Evolutionary conservation across 106 monocot species (phyloP).

Genomic region (Apostasia ramifera): DNA sequence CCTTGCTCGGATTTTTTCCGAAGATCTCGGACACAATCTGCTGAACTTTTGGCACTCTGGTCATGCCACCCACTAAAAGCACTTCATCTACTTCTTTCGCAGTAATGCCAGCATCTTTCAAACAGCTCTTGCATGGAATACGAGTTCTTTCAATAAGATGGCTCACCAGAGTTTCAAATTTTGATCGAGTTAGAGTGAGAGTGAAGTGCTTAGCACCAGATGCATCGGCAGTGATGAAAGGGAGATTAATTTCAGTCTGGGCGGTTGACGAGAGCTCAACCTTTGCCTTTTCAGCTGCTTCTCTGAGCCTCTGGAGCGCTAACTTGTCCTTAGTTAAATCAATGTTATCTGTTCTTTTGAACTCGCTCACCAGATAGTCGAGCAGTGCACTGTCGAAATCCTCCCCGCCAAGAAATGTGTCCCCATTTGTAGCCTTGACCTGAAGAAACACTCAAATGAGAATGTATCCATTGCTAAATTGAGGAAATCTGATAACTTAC

Average conservation of each 20-base stretch:
- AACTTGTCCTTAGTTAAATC: conserved; percentile 22
- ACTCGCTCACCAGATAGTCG: conserved; percentile 19
- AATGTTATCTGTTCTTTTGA: conserved; percentile 15
- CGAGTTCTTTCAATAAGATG: conserved; percentile 17
- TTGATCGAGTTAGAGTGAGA: conserved; percentile 18
- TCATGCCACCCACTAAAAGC: conserved; percentile 29
- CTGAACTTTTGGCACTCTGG: conserved; percentile 25
- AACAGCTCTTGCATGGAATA: conserved; percentile 16
- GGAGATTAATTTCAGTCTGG: conserved; percentile 23
- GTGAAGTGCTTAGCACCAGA: conserved; percentile 18
- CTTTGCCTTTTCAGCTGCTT: conserved; percentile 30
- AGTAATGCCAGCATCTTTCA: conserved; percentile 15
- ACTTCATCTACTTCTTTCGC: conserved; percentile 23
- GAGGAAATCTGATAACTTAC: conserved; percentile 2
- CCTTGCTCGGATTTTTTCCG: conserved; percentile 16
- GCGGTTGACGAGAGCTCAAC: conserved; percentile 18
- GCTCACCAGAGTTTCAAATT: conserved; percentile 17
- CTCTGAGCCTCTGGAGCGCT: conserved; percentile 18
- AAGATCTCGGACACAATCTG: conserved; percentile 19
- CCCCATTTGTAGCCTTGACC: conserved; percentile 33
- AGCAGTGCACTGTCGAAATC: conserved; percentile 26
- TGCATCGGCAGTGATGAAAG: conserved; percentile 25
- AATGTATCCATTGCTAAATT: too few species aligned
- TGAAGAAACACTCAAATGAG: background rate
- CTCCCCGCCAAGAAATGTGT: conserved; percentile 28